phyloP scores from a whole-genome alignment of 2,329 filamentous ascomycete genomes.

The Scedosporium dehoogii region DNA sequence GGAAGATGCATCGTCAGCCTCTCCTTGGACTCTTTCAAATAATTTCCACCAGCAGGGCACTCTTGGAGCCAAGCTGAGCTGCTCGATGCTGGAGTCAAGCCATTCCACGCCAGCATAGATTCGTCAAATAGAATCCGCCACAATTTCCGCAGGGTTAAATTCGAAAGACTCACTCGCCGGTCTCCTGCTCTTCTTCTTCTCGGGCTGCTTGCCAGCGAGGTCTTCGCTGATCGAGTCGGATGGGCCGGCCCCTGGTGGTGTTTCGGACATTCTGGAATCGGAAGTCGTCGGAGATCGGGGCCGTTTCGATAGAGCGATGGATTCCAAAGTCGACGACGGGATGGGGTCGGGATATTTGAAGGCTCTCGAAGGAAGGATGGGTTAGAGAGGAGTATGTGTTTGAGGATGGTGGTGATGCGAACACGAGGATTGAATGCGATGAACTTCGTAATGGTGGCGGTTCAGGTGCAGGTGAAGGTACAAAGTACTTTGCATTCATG shows the following conservation, averaged over 20 bases:
- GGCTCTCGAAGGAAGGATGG: background rate
- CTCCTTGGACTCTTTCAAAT: background rate
- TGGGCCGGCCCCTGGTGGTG: conserved; percentile 30
- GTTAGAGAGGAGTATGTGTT: background rate
- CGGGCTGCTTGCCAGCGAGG: conserved; percentile 36
- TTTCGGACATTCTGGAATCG: conserved; percentile 34
- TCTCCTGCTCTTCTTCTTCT: conserved; percentile 85
- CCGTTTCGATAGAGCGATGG: background rate
- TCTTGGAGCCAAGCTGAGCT: background rate
- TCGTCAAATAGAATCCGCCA: background rate
- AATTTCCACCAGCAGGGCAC: background rate
- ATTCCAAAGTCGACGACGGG: background rate
- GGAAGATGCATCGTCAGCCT: conserved; percentile 6
- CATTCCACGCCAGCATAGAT: background rate
- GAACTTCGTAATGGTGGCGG: background rate
- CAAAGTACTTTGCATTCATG: too few species aligned
- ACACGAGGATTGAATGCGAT: background rate
- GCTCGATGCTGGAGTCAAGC: too few species aligned
- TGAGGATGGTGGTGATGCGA: background rate
- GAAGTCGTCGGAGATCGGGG: background rate
- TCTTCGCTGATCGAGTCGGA: conserved; percentile 46
- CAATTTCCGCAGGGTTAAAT: background rate
- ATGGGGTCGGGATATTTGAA: background rate
- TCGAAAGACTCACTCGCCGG: conserved; percentile 64
- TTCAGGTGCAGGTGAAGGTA: background rate